Evolutionary conservation across 1,139 yeast species (phyloP).

Genomic region (Candida anutae): DNA sequence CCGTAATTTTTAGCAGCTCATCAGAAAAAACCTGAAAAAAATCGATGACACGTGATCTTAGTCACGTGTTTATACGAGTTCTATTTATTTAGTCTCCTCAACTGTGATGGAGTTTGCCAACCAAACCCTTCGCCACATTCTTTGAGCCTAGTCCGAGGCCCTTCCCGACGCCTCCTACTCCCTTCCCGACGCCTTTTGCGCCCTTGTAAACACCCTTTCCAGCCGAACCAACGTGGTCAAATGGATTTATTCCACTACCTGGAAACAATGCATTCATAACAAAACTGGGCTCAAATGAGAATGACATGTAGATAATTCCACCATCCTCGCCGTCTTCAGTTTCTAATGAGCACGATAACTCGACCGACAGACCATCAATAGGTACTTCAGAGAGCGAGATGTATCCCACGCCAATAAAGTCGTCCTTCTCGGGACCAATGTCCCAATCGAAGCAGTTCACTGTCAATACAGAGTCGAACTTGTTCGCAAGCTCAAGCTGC

Average conservation of each 20-base stretch:
- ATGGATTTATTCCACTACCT: slow-evolving; percentile 28
- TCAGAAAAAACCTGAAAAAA: neutral
- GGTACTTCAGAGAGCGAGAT: slow-evolving; percentile 57
- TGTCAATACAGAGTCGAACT: slow-evolving; percentile 51
- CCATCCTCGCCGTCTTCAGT: slow-evolving; percentile 50
- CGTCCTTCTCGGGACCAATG: slow-evolving; percentile 79
- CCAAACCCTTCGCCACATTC: slow-evolving; percentile 29
- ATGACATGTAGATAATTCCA: slow-evolving; percentile 55
- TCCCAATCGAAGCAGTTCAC: slow-evolving; percentile 83
- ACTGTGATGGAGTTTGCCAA: slow-evolving; percentile 14
- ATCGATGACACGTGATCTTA: neutral
- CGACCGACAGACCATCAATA: slow-evolving; percentile 42
- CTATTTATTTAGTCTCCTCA: slow-evolving; percentile 1
- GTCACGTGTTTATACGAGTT: slow-evolving; percentile 1
- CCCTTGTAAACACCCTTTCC: slow-evolving; percentile 37
- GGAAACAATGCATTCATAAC: slow-evolving; percentile 41
- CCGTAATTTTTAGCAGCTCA: neutral
- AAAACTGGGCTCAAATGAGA: slow-evolving; percentile 65
- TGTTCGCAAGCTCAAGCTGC: slow-evolving; percentile 46
- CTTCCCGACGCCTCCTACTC: slow-evolving; percentile 36
- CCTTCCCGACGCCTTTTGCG: slow-evolving; percentile 38
- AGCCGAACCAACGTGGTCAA: slow-evolving; percentile 22
- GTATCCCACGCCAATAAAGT: slow-evolving; percentile 62
- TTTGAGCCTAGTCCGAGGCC: slow-evolving; percentile 33
- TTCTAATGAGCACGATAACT: slow-evolving; percentile 46